These are phyloP conservation scores for Hippophae gyantsensis DNA, from an alignment of 306 rosid species.

Conservation along the genomic window DNA sequence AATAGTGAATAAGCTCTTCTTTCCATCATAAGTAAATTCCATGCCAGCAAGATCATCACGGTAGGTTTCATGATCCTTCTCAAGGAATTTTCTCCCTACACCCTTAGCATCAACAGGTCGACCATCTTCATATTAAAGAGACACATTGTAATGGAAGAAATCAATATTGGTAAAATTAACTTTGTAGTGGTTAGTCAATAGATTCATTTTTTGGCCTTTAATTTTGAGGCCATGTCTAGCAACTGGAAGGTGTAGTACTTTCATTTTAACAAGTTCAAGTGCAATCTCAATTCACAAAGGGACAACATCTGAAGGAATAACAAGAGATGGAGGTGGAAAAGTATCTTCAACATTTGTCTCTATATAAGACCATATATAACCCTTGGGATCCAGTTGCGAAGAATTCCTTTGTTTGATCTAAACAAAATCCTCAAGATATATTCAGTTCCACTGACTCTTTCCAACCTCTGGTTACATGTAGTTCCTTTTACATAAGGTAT, in stretches of 20 bases:
- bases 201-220: conserved; percentile 44
- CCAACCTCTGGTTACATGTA: conserved; percentile 76
- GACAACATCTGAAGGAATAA: conserved; percentile 54
- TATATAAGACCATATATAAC: conserved; percentile 87
- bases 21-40: conserved; percentile 84
- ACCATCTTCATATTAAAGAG: conserved; percentile 60
- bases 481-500: conserved; percentile 92
- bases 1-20: conserved; percentile 72
- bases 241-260: conserved; percentile 41
- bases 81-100: conserved; percentile 60
- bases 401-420: conserved; percentile 60
- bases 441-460: conserved; percentile 33
- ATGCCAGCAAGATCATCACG: conserved; percentile 58
- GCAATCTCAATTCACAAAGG: conserved; percentile 22
- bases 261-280: conserved; percentile 44
- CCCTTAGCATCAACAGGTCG: conserved; percentile 86
- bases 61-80: conserved; percentile 68
- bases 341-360: conserved; percentile 57
- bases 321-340: conserved; percentile 76
- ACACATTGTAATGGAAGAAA: no score
- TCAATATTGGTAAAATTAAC: no score
- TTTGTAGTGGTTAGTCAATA: not conserved
- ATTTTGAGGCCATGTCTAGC: conserved; percentile 54
- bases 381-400: conserved; percentile 90
- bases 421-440: conserved; percentile 87